Evolutionary conservation across 768 basidiomycete genomes (phyloP).

Genomic region (Nidularia pulvinata): DNA sequence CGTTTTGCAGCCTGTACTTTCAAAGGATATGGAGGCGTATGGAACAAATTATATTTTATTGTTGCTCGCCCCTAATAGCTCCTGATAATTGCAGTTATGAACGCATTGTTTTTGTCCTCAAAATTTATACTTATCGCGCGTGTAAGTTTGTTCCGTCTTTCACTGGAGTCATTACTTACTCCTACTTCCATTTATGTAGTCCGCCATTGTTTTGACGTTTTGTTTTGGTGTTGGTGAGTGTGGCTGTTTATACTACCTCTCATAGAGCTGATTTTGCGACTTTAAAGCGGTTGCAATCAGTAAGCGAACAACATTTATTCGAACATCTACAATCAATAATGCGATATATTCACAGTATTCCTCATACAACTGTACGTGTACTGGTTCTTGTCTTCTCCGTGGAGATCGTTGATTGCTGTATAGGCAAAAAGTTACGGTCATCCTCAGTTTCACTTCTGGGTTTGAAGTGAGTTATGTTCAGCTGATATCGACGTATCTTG

Average conservation of each 20-base stretch:
- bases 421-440: not conserved
- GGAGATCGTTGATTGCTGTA: not conserved
- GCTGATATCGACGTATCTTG: not conserved
- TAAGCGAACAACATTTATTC: conserved; percentile 3
- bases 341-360: not conserved
- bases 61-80: not conserved
- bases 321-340: not conserved
- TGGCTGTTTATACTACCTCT: not conserved
- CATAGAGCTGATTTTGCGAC: not conserved
- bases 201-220: not conserved
- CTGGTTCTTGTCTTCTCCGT: not conserved
- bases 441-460: not conserved
- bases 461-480: not conserved
- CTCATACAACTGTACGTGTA: not conserved
- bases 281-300: conserved; percentile 10
- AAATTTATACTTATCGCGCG: not conserved
- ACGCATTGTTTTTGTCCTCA: not conserved
- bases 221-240: not conserved
- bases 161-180: not conserved
- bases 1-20: conserved; percentile 21
- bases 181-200: not conserved
- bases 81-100: not conserved
- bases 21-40: conserved; percentile 26
- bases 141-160: not conserved
- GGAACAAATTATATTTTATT: conserved; percentile 1